phyloP scores from a whole-genome alignment of 1,284 basidiomycete species.

The Ustilago sp. region DNA sequence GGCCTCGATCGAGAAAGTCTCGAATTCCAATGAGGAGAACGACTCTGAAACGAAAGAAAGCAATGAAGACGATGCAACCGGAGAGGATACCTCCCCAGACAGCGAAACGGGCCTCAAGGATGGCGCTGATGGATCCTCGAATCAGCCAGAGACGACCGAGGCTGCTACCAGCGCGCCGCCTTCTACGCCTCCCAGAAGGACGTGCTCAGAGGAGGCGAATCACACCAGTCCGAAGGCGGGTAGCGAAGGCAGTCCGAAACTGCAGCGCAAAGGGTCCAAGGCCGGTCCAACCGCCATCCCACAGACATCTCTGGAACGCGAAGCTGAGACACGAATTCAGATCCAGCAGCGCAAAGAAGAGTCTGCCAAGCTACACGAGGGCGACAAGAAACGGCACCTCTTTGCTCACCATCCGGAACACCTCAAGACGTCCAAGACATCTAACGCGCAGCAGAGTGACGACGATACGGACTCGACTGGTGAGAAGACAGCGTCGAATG shows the following conservation, averaged over 20 bases:
- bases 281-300: constrained; percentile 29
- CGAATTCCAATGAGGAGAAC: constrained; percentile 34
- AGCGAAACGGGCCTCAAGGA: constrained; percentile 2
- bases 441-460: constrained; percentile 13
- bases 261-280: constrained; percentile 40
- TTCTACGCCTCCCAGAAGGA: constrained; percentile 4
- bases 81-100: constrained; percentile 23
- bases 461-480: constrained; percentile 27
- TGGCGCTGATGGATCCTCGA: background rate
- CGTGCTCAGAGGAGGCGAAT: constrained; percentile 3
- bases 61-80: constrained; percentile 8
- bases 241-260: constrained; percentile 26
- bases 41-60: constrained; percentile 11
- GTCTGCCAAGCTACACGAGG: constrained; percentile 40
- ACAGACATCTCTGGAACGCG: constrained; percentile 38
- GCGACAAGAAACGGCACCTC: constrained; percentile 26
- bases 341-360: constrained; percentile 47
- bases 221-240: background rate
- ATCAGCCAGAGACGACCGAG: background rate
- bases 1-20: constrained; percentile 64
- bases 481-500: constrained; percentile 11
- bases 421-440: constrained; percentile 20
- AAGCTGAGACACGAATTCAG: constrained; percentile 36
- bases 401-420: constrained; percentile 25
- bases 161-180: background rate